Percentiles rank a stretch among this genome's conserved stretches.
These are phyloP conservation scores for Alnus rubra DNA, from an alignment of 306 rosid genomes.

Conservation along the genomic window DNA sequence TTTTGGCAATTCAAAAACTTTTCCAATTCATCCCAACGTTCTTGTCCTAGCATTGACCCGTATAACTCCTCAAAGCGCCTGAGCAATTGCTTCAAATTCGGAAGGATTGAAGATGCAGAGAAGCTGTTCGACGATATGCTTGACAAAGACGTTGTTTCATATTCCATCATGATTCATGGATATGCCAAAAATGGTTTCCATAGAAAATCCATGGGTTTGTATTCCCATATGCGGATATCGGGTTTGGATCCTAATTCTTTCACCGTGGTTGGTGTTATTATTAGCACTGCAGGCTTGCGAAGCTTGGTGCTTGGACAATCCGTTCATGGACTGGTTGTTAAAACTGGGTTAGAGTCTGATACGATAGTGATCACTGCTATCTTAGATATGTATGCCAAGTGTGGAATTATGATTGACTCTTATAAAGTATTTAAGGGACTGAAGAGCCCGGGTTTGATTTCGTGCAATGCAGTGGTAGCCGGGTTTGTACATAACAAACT, in stretches of 20 bases:
- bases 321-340: conserved; percentile 7
- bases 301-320: conserved; percentile 9
- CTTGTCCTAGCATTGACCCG: not conserved
- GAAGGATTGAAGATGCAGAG: conserved; percentile 19
- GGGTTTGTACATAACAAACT: conserved; percentile 15
- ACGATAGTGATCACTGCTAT: conserved; percentile 6
- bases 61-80: not conserved
- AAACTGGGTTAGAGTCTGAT: conserved; percentile 10
- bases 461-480: conserved; percentile 17
- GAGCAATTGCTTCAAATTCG: not conserved
- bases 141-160: conserved; percentile 13
- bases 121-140: conserved; percentile 21
- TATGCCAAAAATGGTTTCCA: conserved; percentile 15
- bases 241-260: conserved; percentile 20
- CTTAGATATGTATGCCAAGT: conserved; percentile 19
- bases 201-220: not conserved
- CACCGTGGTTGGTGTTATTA: conserved; percentile 19
- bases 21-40: not conserved
- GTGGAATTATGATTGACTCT: conserved; percentile 6
- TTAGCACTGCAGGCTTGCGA: conserved; percentile 1
- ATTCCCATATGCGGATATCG: conserved; percentile 10
- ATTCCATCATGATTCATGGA: conserved; percentile 23
- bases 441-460: conserved; percentile 11
- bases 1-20: not conserved
- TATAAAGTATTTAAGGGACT: not conserved